These are phyloP conservation scores for Phytopythium mirpurense DNA, from an alignment of 352 stramenopile species.

Conservation along the genomic window DNA sequence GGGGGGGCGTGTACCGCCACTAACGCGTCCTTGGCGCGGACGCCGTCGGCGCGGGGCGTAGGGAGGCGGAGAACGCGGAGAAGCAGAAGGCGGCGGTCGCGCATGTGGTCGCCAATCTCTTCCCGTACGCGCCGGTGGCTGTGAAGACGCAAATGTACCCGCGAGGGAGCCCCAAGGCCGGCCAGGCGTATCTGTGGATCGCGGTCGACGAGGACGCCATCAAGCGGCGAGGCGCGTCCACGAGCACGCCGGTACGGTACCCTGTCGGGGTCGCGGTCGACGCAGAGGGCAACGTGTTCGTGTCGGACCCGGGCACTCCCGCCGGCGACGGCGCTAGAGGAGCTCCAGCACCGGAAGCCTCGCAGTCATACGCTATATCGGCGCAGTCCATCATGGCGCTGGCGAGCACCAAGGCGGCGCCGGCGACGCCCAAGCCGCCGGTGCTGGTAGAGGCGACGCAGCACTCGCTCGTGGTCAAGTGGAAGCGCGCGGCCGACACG, in stretches of 20 bases:
- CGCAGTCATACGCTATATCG: constrained; percentile 47
- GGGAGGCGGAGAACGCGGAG: constrained; percentile 36
- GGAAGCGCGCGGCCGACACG: constrained; percentile 54
- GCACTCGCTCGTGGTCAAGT: constrained; percentile 42
- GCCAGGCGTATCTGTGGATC: constrained; percentile 73
- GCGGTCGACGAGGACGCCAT: constrained; percentile 62
- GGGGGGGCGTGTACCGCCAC: too few relatives aligned
- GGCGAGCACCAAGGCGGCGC: constrained; percentile 27
- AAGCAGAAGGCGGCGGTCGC: constrained; percentile 49
- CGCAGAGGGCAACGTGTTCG: constrained; percentile 63
- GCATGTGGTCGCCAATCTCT: constrained; percentile 76
- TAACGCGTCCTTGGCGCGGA: too few relatives aligned
- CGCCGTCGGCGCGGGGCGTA: constrained; percentile 13
- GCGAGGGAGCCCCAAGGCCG: constrained; percentile 42
- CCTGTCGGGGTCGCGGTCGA: constrained; percentile 68
- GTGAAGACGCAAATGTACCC: constrained; percentile 72
- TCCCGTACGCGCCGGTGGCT: constrained; percentile 68
- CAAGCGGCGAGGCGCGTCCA: constrained; percentile 33
- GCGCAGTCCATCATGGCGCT: constrained; percentile 57
- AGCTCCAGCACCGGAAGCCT: constrained; percentile 10
- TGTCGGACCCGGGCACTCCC: constrained; percentile 30
- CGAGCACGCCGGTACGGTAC: constrained; percentile 46
- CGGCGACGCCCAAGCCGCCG: constrained; percentile 28
- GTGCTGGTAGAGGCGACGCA: constrained; percentile 46
- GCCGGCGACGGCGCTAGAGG: not conserved